phyloP scores from a whole-genome alignment of 768 basidiomycete genomes.

The Pisolithus sp. region DNA sequence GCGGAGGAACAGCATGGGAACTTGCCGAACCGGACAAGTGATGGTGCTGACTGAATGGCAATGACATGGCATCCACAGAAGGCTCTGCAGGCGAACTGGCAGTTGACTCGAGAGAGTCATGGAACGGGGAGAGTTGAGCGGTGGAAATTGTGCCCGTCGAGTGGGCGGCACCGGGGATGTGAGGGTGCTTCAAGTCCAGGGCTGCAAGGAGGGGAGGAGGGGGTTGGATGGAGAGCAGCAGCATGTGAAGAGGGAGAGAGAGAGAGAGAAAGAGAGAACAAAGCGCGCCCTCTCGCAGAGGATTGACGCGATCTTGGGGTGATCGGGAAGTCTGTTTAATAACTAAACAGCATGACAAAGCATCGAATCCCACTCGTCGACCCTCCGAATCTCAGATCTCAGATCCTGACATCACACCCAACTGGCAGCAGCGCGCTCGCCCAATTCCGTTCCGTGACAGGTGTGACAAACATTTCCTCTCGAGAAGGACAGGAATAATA shows the following conservation, averaged over 20 bases:
- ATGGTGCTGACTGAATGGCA: slow-evolving; percentile 37
- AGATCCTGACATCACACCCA: slow-evolving; percentile 8
- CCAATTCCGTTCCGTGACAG: slow-evolving; percentile 16
- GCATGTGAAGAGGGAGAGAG: too few species aligned
- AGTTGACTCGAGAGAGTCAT: slow-evolving; percentile 15
- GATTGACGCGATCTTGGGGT: slow-evolving; percentile 20
- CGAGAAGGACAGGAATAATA: neutral
- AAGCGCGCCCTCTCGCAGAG: neutral
- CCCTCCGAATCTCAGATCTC: slow-evolving; percentile 6
- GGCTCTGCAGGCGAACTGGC: slow-evolving; percentile 39
- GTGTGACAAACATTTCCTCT: slow-evolving; percentile 7
- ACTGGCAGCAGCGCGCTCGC: too few species aligned
- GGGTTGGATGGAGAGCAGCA: slow-evolving; percentile 13
- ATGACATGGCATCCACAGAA: slow-evolving; percentile 29
- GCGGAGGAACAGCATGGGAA: slow-evolving; percentile 30
- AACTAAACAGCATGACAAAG: slow-evolving; percentile 17
- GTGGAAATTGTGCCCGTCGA: slow-evolving; percentile 4
- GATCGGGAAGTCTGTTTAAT: slow-evolving; percentile 20
- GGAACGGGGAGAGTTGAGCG: slow-evolving; percentile 9
- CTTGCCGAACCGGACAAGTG: slow-evolving; percentile 38
- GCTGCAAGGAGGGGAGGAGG: slow-evolving; percentile 17
- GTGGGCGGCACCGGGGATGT: too few species aligned
- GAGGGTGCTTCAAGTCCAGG: too few species aligned
- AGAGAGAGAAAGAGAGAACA: too few species aligned
- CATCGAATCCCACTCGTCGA: slow-evolving; percentile 10